phyloP scores from a whole-genome alignment of 768 basidiomycete species.

The Leccinum disarticulatum region DNA sequence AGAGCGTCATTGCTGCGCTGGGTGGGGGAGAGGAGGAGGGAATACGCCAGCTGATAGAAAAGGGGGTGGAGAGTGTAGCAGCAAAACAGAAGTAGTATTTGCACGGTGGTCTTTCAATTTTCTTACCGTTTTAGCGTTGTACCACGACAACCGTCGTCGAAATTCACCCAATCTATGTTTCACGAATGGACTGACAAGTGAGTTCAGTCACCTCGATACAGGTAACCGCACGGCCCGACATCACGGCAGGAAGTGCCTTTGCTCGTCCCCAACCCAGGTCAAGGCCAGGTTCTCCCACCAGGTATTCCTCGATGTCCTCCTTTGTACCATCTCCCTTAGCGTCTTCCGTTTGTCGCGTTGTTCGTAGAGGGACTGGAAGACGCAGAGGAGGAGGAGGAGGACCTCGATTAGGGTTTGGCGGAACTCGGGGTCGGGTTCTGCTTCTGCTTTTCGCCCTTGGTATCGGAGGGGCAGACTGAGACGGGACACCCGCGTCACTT shows the following conservation, averaged over 20 bases:
- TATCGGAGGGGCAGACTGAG: too few species aligned
- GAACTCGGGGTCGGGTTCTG: too few species aligned
- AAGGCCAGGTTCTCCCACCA: conserved; percentile 52
- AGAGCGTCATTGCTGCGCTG: conserved; percentile 72
- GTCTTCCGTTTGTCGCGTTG: too few species aligned
- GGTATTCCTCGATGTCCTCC: conserved; percentile 27
- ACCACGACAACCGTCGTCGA: conserved; percentile 2
- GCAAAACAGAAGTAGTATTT: conserved; percentile 16
- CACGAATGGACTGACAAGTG: conserved; percentile 38
- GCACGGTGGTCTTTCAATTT: not conserved
- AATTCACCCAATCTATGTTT: too few species aligned
- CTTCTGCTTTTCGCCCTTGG: too few species aligned
- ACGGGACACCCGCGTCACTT: too few species aligned
- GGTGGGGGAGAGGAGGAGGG: conserved; percentile 52
- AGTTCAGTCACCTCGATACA: conserved; percentile 27
- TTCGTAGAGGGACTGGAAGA: too few species aligned
- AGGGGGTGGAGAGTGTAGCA: conserved; percentile 55
- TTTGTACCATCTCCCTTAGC: conserved; percentile 28
- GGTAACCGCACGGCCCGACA: conserved; percentile 55
- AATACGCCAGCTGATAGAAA: conserved; percentile 52
- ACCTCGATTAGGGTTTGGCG: too few species aligned
- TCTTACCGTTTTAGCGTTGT: not conserved
- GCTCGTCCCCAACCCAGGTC: conserved; percentile 35
- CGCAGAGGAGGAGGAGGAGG: too few species aligned
- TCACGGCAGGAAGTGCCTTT: conserved; percentile 34